Evolutionary conservation across 768 basidiomycete species (phyloP), one percentile per base, ranked within the genome.

Genomic region (Phylloporus sp.): DNA sequence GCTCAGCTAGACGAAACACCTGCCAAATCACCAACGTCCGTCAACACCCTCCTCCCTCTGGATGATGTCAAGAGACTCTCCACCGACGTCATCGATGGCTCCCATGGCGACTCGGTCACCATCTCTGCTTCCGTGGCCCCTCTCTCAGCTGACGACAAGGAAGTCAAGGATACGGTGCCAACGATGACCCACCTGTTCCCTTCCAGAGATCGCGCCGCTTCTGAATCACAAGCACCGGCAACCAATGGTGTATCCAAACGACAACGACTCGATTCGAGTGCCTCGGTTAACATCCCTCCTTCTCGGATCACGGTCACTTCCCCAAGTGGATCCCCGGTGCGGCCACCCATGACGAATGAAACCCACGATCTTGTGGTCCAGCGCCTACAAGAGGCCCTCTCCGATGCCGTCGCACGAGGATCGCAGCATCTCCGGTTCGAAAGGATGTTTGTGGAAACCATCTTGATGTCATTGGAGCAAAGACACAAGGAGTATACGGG

Each of bases 351-450:
- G 24, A 47, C 59, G 13, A 61, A 22, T 32, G 76, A 80, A 45
- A 65, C 71, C 15, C 58, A 76, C 22, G 78, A 83, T 50, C 54
- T 77, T 27, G 73, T 85, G 5, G 55, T 75, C 15, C 63, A 70
- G 42, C 74, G 79, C 36, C 73, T 91, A 29, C 79, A 81, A 50
- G 86, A 91, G 60, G 78, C 78, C 0, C 66, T 91, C 24, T 62
- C 73, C 4, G 80, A 82, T 55, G 81, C 86, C 7, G 77, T 75
- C 51, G 80, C 80, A 20, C 79, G 81, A 31, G 81, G 81, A 10
- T 73, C 74, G 18, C 74, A 78, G 39, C 80, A 85, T 44, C 73
- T 93, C 36, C 79, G 78, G 56, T 72, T 97, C 12, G 91, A 95
- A 58, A 75, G 80, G n/a, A 77, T 69, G 31, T 80, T 94, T 53